phyloP scores from a whole-genome alignment of 352 stramenopile species.

The Blastocystis sp. region DNA sequence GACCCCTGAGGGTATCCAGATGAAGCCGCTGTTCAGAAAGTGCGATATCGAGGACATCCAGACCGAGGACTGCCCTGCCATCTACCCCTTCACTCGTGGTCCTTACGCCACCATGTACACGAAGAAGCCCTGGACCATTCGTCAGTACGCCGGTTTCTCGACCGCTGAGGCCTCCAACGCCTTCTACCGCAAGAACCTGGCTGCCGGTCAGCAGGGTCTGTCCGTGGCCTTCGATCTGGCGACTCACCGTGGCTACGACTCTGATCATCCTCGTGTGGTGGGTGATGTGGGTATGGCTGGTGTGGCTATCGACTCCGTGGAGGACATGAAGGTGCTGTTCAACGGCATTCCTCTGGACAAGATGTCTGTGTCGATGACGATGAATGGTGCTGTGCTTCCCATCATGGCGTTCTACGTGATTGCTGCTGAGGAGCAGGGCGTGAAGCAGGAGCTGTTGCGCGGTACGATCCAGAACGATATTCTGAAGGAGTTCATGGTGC shows the following conservation, averaged over 20 bases:
- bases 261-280: conserved; percentile 86
- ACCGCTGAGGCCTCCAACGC: conserved; percentile 92
- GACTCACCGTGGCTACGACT: conserved; percentile 94
- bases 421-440: conserved; percentile 87
- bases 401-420: conserved; percentile 93
- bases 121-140: conserved; percentile 86
- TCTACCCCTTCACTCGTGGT: conserved; percentile 86
- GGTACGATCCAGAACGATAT: conserved; percentile 95
- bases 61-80: conserved; percentile 58
- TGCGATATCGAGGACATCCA: conserved; percentile 76
- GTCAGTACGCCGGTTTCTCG: conserved; percentile 91
- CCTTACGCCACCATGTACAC: conserved; percentile 96
- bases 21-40: conserved; percentile 90
- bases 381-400: conserved; percentile 93
- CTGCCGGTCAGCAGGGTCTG: conserved; percentile 86
- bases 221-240: conserved; percentile 93
- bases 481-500: conserved; percentile 91
- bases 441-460: conserved; percentile 81
- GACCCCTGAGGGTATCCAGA: conserved; percentile 86
- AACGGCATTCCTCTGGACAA: conserved; percentile 89
- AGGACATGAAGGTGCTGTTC: conserved; percentile 95
- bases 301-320: conserved; percentile 89
- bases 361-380: conserved; percentile 95
- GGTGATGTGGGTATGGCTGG: conserved; percentile 94
- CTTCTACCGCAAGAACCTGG: conserved; percentile 90